A percentile compares a stretch with the other conserved stretches of the same genome.
Conservation (phyloP, 768 basidiomycete species). For the Mycena capillaripes region DNA sequence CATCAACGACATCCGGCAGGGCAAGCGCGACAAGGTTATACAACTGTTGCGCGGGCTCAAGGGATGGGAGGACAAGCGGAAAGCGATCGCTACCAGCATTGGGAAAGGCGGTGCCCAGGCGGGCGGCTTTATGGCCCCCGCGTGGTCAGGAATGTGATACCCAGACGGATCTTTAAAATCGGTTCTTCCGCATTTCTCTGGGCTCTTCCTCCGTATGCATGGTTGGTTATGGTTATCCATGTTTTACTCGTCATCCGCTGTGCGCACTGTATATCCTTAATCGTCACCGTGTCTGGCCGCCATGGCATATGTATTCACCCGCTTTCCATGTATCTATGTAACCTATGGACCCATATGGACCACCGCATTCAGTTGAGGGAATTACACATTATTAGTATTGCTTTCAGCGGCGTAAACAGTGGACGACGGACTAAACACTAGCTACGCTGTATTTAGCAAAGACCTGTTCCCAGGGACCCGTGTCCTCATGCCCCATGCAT, state of each 20-base stretch:
- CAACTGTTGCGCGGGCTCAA: slow-evolving; percentile 85
- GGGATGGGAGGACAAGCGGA: slow-evolving; percentile 85
- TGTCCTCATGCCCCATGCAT: slow-evolving; percentile 85
- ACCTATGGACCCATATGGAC: slow-evolving; percentile 19
- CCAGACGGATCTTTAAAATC: not conserved
- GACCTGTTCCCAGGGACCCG: slow-evolving; percentile 73
- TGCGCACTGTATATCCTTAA: slow-evolving; percentile 16
- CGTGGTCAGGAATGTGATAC: slow-evolving; percentile 18
- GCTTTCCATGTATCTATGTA: slow-evolving; percentile 34
- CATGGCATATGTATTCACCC: slow-evolving; percentile 25
- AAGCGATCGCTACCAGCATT: slow-evolving; percentile 66
- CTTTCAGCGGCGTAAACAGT: too few relatives aligned
- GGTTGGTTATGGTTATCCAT: not conserved
- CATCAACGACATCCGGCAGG: slow-evolving; percentile 92
- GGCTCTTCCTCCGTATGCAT: slow-evolving; percentile 1
- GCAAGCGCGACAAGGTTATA: slow-evolving; percentile 84
- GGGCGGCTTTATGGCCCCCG: slow-evolving; percentile 52
- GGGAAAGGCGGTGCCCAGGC: slow-evolving; percentile 56
- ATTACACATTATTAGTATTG: slow-evolving; percentile 15
- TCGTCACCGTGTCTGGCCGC: not conserved
- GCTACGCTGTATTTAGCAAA: slow-evolving; percentile 81
- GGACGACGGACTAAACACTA: not conserved
- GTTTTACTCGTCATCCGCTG: slow-evolving; percentile 13
- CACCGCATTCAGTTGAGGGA: slow-evolving; percentile 1
- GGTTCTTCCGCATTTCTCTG: too few relatives aligned